phyloP scores from a whole-genome alignment of 495 filamentous ascomycete genomes.

The Lophiotrema nucula region DNA sequence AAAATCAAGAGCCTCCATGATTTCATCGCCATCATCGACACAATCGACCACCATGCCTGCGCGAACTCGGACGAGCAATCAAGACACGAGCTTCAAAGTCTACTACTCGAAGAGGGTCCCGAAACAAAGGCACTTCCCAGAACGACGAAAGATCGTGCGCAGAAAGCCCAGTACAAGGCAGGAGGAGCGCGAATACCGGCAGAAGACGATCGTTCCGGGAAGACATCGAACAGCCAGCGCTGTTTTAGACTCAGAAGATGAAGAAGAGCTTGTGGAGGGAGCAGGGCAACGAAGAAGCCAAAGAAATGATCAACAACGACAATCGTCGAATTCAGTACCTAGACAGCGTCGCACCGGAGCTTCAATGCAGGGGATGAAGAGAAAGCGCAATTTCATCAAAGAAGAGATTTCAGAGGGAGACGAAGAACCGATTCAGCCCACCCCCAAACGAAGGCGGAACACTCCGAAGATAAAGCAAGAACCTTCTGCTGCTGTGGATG shows the following conservation, averaged over 20 bases:
- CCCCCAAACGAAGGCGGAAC: slow-evolving; percentile 10
- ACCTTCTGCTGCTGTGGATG: background rate
- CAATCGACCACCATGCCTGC: slow-evolving; percentile 19
- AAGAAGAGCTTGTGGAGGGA: slow-evolving; percentile 11
- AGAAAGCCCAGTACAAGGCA: background rate
- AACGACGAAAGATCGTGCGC: slow-evolving; percentile 19
- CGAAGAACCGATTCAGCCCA: slow-evolving; percentile 1
- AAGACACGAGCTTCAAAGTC: slow-evolving; percentile 16
- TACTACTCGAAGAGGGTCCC: slow-evolving; percentile 23
- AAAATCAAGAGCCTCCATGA: too few relatives aligned
- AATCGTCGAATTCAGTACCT: background rate
- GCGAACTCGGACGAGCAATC: slow-evolving; percentile 17
- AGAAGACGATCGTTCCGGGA: slow-evolving; percentile 21
- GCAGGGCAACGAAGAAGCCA: background rate
- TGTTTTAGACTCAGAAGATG: slow-evolving; percentile 19
- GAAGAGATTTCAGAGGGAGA: background rate
- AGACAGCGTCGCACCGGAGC: background rate
- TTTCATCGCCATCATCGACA: background rate
- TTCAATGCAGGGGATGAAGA: slow-evolving; percentile 12
- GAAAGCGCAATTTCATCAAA: slow-evolving; percentile 3
- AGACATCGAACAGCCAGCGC: slow-evolving; percentile 8
- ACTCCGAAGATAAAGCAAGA: background rate
- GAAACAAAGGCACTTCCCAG: slow-evolving; percentile 22
- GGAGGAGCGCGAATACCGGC: slow-evolving; percentile 4
- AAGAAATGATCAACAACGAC: background rate